Base-by-base conservation (phyloP, 1,284 basidiomycete genomes). In the Apiotrichum mycotoxinovorans region DNA sequence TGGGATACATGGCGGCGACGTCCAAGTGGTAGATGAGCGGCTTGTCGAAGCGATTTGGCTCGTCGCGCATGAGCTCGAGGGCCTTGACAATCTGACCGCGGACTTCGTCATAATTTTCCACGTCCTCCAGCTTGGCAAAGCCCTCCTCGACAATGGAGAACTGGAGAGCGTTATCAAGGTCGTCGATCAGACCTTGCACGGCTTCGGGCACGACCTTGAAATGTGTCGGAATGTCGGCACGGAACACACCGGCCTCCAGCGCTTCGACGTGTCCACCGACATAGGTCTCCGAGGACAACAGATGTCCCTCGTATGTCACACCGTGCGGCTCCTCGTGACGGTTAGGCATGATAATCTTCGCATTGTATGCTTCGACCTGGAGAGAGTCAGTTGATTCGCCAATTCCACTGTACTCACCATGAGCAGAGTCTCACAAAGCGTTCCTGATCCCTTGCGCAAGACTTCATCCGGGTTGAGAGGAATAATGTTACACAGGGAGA, bases 1-100 rank as follows among this genome's bases (percentile, higher is more conserved):
- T 99, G 57, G 96, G 96, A 73, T 99, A 98, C 96, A 99, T 99
- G 65, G 96, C 96, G 1, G 96, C 96, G 61, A 99, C 96, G 72
- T 99, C 96, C 71, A 98, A 79, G 78, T 99, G 96, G 78, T 99
- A 99, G 72, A 99, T 98, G 65, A 98, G 85, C 0, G 96, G 96
- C 25, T 86, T 87, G 79, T 98, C 95, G 52, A 84, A 83, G 20
- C 94, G 89, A 52, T 85, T 83, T 0, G 96, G 95, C 51, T 89
- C 85, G 79, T 98, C 94, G 25, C 93, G 91, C 81, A 98, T 87
- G 61, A 85, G 75, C 73, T 96, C 93, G 23, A 99, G 85, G 55
- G 87, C 86, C 1, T 80, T 70, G 61, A 83, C 83, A 60, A 99
- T 96, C 65, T 88, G 79, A 12, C 75, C 79, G 69, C 92, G 94